Conservation (phyloP, 169 alveolate genomes). For the Plasmodium ovale region DNA sequence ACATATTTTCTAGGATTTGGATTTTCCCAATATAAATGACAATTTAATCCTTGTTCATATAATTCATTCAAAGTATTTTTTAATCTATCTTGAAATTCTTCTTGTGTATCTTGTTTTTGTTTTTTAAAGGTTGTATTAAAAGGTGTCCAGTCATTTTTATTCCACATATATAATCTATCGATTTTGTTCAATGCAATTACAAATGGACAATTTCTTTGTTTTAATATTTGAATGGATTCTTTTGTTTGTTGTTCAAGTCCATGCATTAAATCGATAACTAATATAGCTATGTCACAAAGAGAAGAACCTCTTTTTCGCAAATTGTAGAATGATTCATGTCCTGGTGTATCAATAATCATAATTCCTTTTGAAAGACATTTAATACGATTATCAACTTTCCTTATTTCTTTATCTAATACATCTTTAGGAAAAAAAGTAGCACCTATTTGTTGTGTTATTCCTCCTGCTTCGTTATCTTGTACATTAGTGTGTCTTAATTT, state of each 20-base stretch:
- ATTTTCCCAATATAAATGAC: slow-evolving; percentile 96
- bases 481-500: slow-evolving; percentile 98
- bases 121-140: slow-evolving; percentile 88
- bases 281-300: slow-evolving; percentile 98
- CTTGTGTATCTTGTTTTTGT: slow-evolving; percentile 89
- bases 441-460: slow-evolving; percentile 99
- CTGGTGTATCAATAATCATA: slow-evolving; percentile 99
- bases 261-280: slow-evolving; percentile 99
- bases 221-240: slow-evolving; percentile 94
- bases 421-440: slow-evolving; percentile 99
- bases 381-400: slow-evolving; percentile 77
- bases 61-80: slow-evolving; percentile 88
- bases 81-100: slow-evolving; percentile 92
- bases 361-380: slow-evolving; percentile 88
- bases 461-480: slow-evolving; percentile 99
- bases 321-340: slow-evolving; percentile 98
- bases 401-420: slow-evolving; percentile 92
- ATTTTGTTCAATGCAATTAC: slow-evolving; percentile 98
- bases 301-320: slow-evolving; percentile 99
- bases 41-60: slow-evolving; percentile 97
- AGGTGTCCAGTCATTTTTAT: slow-evolving; percentile 91
- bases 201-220: slow-evolving; percentile 95
- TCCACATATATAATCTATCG: slow-evolving; percentile 98
- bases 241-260: slow-evolving; percentile 99
- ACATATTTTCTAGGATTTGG: slow-evolving; percentile 93